These are phyloP conservation scores for Echinosophora koreensis DNA, from an alignment of 306 rosid genomes.

Conservation along the genomic window DNA sequence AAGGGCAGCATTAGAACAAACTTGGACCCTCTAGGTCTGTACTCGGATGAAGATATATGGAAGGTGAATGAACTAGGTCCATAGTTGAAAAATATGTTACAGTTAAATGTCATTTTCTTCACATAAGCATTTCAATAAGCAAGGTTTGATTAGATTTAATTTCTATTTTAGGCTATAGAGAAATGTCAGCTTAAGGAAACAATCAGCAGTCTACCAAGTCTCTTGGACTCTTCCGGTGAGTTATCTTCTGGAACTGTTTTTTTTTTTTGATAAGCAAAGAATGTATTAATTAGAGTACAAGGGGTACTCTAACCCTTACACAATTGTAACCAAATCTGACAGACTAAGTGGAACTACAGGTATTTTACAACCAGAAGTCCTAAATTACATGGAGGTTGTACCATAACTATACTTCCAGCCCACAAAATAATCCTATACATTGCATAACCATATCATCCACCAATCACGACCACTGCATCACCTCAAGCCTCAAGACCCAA, in stretches of 20 bases:
- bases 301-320: no score
- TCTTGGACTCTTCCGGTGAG: constrained; percentile 75
- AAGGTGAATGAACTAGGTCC: constrained; percentile 53
- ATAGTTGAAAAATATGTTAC: background rate
- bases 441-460: no score
- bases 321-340: no score
- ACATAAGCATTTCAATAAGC: background rate
- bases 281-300: no score
- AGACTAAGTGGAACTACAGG: no score
- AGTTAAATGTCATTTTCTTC: background rate
- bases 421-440: no score
- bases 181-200: constrained; percentile 82
- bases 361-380: no score
- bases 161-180: constrained; percentile 65
- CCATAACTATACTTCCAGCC: no score
- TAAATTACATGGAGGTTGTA: no score
- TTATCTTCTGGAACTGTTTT: constrained; percentile 15
- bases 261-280: no score
- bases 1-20: constrained; percentile 76
- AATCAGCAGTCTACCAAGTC: constrained; percentile 63
- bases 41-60: constrained; percentile 85
- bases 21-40: constrained; percentile 81
- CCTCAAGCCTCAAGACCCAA: no score
- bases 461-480: no score
- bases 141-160: background rate